These are phyloP conservation scores for Globisporangium apiculatum DNA, from an alignment of 352 stramenopile genomes.

Conservation along the genomic window DNA sequence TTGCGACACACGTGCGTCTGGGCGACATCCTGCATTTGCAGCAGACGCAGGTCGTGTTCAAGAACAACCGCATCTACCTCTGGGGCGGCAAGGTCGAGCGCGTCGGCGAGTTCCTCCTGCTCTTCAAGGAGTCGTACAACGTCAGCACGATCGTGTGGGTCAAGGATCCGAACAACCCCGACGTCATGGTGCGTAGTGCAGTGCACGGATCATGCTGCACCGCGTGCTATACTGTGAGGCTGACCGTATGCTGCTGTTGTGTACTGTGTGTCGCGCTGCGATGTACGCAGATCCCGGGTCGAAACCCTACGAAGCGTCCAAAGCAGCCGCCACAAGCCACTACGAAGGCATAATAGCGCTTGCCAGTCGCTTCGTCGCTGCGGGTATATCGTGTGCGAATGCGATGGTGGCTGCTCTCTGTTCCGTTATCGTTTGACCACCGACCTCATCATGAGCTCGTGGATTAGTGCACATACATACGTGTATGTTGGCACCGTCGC, in stretches of 20 bases:
- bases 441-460: no score
- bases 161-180: conserved; percentile 68
- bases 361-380: no score
- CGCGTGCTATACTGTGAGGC: neutral
- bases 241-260: neutral
- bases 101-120: conserved; percentile 77
- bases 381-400: no score
- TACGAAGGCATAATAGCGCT: neutral
- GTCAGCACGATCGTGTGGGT: conserved; percentile 81
- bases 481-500: no score
- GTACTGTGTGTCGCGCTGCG: neutral
- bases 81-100: conserved; percentile 80
- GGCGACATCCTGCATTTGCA: conserved; percentile 71
- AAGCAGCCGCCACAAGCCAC: conserved; percentile 14
- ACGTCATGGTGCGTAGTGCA: conserved; percentile 35
- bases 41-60: conserved; percentile 67
- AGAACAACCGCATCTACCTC: conserved; percentile 71
- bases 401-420: no score
- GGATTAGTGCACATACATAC: no score
- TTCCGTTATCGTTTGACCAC: no score
- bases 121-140: conserved; percentile 82
- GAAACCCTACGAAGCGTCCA: conserved; percentile 49
- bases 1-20: conserved; percentile 58
- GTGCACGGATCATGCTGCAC: neutral
- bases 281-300: conserved; percentile 36